Evolutionary conservation across 805 yeast genomes (phyloP), one percentile per base, ranked within the genome.

Genomic region (Jamesozyma spencerorum): DNA sequence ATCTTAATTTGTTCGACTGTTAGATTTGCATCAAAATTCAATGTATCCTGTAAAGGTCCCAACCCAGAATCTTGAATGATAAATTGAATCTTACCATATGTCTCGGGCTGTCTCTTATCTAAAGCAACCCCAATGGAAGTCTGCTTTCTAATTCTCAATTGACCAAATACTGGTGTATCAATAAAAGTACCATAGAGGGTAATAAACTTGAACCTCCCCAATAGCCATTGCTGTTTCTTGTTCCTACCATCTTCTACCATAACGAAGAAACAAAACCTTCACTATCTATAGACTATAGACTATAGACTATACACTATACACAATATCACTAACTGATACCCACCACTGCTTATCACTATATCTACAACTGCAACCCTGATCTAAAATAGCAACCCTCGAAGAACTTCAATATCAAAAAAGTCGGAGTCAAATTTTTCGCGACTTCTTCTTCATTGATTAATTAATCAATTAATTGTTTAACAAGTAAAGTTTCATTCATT

Each of bases 131-230:
- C 90, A 19, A 84, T 59, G 1, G 79, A 70, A 17, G 82, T 74
- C 38, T 69, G 57, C 15, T 70, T 64, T 17, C 76, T 56, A 29
- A 81, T 68, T 47, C 85, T 77, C 2, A 87, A 53, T 17, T 32
- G 13, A 1, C 77, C 79, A 14, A 83, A 55, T 1, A 38, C 46
- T 1, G 92, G 87, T 0, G 90, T 78, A 57, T 85, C 92, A 10
- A 81, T 72, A 43, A 84, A 70, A 1, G 87, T 79, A 4, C 94
- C 95, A 47, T 69, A 70, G 59, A 73, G 81, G 2, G 36, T 29
- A 18, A 34, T 20, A 28, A 44, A 31, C 18, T 32, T 35, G 18
- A 7, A 5, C 27, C n/a, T n/a, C n/a, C n/a, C n/a, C n/a, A n/a
- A n/a, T n/a, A n/a, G n/a, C n/a, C n/a, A n/a, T n/a, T n/a, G n/a